Evolutionary conservation across 257 asterid species (phyloP), one percentile per base, ranked within the genome.

Genomic region (Primulina tabacum): DNA sequence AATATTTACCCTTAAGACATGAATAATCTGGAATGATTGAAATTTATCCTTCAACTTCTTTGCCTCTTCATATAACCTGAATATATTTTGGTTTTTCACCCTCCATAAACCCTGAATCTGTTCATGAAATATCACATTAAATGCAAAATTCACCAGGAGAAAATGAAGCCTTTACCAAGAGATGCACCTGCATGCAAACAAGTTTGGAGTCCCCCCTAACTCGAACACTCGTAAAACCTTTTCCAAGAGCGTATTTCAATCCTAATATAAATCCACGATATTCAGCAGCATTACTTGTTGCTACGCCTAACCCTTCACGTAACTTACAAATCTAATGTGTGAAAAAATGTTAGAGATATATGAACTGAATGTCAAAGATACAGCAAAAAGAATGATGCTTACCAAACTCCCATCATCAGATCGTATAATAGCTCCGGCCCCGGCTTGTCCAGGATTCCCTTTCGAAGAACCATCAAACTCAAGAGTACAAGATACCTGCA

Each of bases 161-260:
- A 59, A 28, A 28, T 28, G 50, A 67, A 61, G 43, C 33, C 32
- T 34, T 28, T 24, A 69, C 65, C 9, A 37, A 32, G 35, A 56
- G 18, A 61, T 55, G 53, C 76, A 94, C 99, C 97, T 94, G 97
- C 99, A 89, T 94, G 84, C 97, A 89, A 67, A 94, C 96, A 58
- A 94, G 95, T 75, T 89, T 94, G 52, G 99, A 94, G 85, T 94
- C 97, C 21, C 97, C 99, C 70, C 92, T 96, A 77, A 88, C 99
- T 69, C 84, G 90, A 81, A 94, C 80, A 74, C 79, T 89, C 11
- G 97, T 86, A 74, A 88, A 91, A 68, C 99, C 97, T 85, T 88
- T 86, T 38, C 73, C 76, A 55, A 91, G 90, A 11, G 99, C 99
- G 76, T 55, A 80, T 81, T 68, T 91, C 84, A 28, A 28, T 28